Evolutionary conservation across 352 stramenopile species (phyloP).

Genomic region (Phytophthora litchii): DNA sequence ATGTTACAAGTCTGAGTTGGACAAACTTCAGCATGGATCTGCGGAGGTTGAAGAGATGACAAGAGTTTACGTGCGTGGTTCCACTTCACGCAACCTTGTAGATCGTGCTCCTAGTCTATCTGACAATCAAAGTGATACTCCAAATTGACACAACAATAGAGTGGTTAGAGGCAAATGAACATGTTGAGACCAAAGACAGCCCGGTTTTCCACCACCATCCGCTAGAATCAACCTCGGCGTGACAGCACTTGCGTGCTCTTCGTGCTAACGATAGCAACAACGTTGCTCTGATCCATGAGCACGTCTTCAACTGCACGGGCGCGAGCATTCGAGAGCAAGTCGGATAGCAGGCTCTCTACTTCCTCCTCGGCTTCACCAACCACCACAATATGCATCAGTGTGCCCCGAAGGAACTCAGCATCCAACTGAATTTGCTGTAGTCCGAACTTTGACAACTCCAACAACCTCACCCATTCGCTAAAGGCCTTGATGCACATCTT

Average conservation of each 20-base stretch:
- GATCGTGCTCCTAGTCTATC: constrained; percentile 13
- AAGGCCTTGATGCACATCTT: constrained; percentile 85
- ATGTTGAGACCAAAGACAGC: constrained; percentile 9
- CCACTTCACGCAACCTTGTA: constrained; percentile 45
- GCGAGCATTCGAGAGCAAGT: constrained; percentile 80
- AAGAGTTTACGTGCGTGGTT: constrained; percentile 43
- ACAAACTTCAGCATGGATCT: constrained; percentile 44
- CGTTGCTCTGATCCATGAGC: constrained; percentile 84
- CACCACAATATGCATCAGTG: constrained; percentile 57
- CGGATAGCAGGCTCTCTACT: constrained; percentile 75
- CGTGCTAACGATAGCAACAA: constrained; percentile 85
- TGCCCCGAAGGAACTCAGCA: constrained; percentile 72
- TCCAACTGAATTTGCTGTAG: constrained; percentile 86
- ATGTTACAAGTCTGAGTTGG: constrained; percentile 62
- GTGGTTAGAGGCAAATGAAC: constrained; percentile 19
- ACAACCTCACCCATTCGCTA: constrained; percentile 63
- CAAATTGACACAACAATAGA: constrained; percentile 3
- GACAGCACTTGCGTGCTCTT: constrained; percentile 76
- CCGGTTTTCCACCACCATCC: constrained; percentile 3
- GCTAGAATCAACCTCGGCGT: constrained; percentile 41
- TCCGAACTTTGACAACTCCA: constrained; percentile 68
- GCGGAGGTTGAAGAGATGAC: constrained; percentile 28
- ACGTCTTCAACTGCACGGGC: constrained; percentile 62
- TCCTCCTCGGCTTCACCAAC: constrained; percentile 54
- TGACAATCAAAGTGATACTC: constrained; percentile 12